Evolutionary conservation across 352 stramenopile species (phyloP), one percentile per base, ranked within the genome.

Genomic region (Globisporangium cystogenes): DNA sequence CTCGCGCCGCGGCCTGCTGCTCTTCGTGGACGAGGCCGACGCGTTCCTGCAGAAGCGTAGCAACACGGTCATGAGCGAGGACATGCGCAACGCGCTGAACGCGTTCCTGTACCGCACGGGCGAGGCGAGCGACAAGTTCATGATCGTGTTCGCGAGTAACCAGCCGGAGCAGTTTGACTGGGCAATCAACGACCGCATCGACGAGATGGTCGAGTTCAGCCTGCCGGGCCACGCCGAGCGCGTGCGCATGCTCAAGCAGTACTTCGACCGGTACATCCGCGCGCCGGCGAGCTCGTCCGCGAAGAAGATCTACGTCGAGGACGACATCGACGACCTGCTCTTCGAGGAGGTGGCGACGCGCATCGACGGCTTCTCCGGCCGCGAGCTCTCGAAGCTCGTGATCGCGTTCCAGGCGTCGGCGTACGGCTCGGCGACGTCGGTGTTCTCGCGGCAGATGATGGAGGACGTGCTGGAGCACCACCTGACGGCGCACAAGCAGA

Each of bases 71-170:
- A 96, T 96, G 82, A 93, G 80, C 48, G 97, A 99, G 71, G 96
- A 99, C 84, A 96, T 98, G 82, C 92, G 97, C 33, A 99, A 99
- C 72, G 96, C 97, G 35, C 82, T 99, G 24, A 99, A 99, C 67
- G 97, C 97, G 44, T 99, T 99, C 72, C 76, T 99, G 52, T 99
- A 98, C 79, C 93, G 96, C 59, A 99, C 97, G 24, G 97, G 96
- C 35, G 90, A 96, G 44, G 93, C 97, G 49, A 99, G 92, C 62
- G 92, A 99, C 72, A 97, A 99, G 68, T 99, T 99, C 70, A 99
- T 99, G 97, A 97, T 99, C 64, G 97, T 99, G 46, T 99, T 99
- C 65, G 97, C 97, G 12, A 98, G 92, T 67, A 99, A 99, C 80
- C 93, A 99, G 74, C 96, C 97, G 29, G 89, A 98, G 62, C 93